Percentiles rank a stretch among this genome's conserved stretches.
phyloP scores from a whole-genome alignment of 2,329 filamentous ascomycete species.

The Helminthosporium solani region DNA sequence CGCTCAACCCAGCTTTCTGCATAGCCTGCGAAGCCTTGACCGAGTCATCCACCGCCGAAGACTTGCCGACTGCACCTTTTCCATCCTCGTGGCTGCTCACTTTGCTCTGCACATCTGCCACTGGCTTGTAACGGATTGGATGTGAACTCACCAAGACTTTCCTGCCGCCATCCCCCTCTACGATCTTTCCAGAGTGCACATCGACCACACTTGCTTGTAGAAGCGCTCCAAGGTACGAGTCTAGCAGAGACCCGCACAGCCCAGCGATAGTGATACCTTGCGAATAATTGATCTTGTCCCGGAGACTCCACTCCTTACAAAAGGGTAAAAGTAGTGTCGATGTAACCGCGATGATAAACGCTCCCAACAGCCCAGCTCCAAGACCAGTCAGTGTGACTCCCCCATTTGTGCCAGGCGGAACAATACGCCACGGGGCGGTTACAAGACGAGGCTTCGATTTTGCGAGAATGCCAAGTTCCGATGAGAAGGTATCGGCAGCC shows the following conservation, averaged over 20 bases:
- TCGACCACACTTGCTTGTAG: conserved; percentile 87
- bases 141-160: conserved; percentile 49
- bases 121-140: conserved; percentile 31
- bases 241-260: conserved; percentile 75
- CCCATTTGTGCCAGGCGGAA: conserved; percentile 90
- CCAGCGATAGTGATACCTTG: conserved; percentile 69
- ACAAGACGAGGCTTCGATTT: conserved; percentile 76
- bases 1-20: conserved; percentile 29
- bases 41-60: conserved; percentile 20
- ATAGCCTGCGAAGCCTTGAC: conserved; percentile 35
- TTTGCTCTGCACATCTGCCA: conserved; percentile 37
- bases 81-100: conserved; percentile 46
- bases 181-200: conserved; percentile 77
- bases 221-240: conserved; percentile 82
- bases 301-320: conserved; percentile 50
- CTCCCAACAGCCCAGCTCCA: conserved; percentile 70
- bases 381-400: conserved; percentile 79
- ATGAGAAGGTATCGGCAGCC: conserved; percentile 90
- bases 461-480: conserved; percentile 90
- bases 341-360: conserved; percentile 67
- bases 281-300: conserved; percentile 43
- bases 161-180: conserved; percentile 78
- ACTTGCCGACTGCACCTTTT: conserved; percentile 40
- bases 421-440: conserved; percentile 74
- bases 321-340: conserved; percentile 69